Base-by-base conservation (phyloP, 2,329 filamentous ascomycete species). In the Coniochaeta hoffmannii region DNA sequence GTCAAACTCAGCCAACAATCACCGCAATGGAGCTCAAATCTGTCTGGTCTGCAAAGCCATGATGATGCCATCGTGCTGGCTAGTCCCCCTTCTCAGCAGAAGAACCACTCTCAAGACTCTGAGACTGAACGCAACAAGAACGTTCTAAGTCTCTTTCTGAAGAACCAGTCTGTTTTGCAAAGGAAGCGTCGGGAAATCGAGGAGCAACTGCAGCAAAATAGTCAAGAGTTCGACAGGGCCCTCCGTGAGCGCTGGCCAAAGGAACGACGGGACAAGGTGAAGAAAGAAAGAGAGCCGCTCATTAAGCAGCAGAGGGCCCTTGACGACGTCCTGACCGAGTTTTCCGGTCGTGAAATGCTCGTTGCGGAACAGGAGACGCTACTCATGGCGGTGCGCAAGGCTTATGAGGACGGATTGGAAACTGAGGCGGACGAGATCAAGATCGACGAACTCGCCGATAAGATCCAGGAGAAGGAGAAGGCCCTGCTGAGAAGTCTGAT, bases 391-490 rank as follows among this genome's bases (percentile, higher is more conserved):
- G 74, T 83, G 51, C 71, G 73, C 3, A 69, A 77, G 56, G 76
- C 76, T 0, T 84, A 82, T 58, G 73, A 72, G 14, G 72, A 79
- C 10, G 74, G 74, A 24, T 63, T 76, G 14, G 75, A 82, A 50
- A 82, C 76, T 1, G 74, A 77, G 2, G 74, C 77, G 10, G 77
- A 80, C 22, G 80, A 83, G 61, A 63, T 65, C 32, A 72, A 69
- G 38, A 66, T 83, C 9, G 78, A 82, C 56, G 70, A 76, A 34
- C 63, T 83, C 35, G 73, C 73, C 11, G 71, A 71, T 51, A 64
- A 73, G 53, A 67, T 82, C 14, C 71, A 75, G 56, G 63, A 68
- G 35, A 72, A 72, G 57, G 78, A 80, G 59, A 64, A 68, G 22
- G 61, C 61, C 1, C 66, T 83, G 19, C 66, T 75, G 26, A 64